Evolutionary conservation across 108 stramenopile species (phyloP).

Genomic region (Nitzschia sp.): DNA sequence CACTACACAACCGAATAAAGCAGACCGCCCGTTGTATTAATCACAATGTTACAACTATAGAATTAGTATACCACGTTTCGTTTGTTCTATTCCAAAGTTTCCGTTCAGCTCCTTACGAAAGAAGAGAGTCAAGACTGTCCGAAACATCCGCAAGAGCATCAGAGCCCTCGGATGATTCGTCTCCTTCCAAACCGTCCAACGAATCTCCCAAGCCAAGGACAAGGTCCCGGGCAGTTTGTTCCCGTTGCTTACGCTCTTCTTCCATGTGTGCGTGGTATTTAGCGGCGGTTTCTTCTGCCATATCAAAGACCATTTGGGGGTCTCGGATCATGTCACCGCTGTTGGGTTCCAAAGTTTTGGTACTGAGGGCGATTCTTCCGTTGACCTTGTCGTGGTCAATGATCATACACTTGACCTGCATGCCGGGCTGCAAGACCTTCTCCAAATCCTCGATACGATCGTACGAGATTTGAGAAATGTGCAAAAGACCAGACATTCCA

Average conservation of each 20-base stretch:
- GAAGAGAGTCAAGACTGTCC: constrained; percentile 83
- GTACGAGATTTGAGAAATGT: constrained; percentile 98
- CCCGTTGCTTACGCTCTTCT: constrained; percentile 89
- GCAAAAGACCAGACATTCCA: constrained; percentile 96
- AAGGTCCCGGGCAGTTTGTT: constrained; percentile 92
- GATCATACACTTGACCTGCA: constrained; percentile 96
- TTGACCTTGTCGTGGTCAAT: constrained; percentile 97
- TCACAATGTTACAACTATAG: not conserved
- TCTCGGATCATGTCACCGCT: constrained; percentile 97
- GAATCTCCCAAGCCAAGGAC: constrained; percentile 92
- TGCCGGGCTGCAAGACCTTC: constrained; percentile 86
- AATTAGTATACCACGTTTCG: not conserved
- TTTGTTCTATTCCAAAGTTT: not conserved
- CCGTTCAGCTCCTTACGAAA: constrained; percentile 38
- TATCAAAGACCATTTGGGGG: constrained; percentile 80
- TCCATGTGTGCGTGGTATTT: constrained; percentile 92
- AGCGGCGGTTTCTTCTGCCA: constrained; percentile 88
- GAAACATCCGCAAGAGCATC: constrained; percentile 73
- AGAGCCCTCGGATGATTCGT: constrained; percentile 16
- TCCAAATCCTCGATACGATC: constrained; percentile 95
- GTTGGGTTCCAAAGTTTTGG: constrained; percentile 96
- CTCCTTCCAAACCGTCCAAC: constrained; percentile 78
- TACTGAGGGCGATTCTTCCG: constrained; percentile 93
- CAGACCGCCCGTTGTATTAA: too few relatives aligned
- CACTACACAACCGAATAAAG: too few relatives aligned